Evolutionary conservation across 257 asterid genomes (phyloP), one percentile per base, ranked within the genome.

Genomic region (Scutellaria minor): DNA sequence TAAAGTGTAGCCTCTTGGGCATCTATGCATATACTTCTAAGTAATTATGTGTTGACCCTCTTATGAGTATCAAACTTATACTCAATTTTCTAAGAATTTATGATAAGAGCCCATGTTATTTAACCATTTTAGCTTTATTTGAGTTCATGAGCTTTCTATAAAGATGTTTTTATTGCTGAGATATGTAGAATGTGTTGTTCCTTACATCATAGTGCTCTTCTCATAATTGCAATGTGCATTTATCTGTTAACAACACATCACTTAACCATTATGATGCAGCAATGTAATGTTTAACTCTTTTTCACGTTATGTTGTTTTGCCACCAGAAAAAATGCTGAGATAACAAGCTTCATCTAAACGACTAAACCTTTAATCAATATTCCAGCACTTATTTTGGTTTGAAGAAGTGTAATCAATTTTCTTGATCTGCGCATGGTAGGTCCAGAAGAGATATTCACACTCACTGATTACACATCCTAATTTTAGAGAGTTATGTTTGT

Each of bases 1-100:
- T 81, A 78, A 60, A 71, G 74, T 76, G 58, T 72, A 39, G 60
- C 81, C 81, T 63, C 73, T 71, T 71, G 63, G 76, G 78, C 72
- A 42, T 67, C 54, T 69, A 73, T 75, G 75, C 74, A 57, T 77
- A 81, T 81, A 77, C 80, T 53, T 64, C 54, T 48, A 68, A 68
- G 46, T 73, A 59, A 53, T 61, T 44, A 50, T 77, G 57, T 66
- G 4, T 31, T 31, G 37, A 31, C 37, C 37, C 37, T 31, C 37
- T 31, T 2, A 31, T 31, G 60, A 42, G 58, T 64, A 13, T 51
- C 51, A 67, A 72, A 7, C 18, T 37, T 46, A 62, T 31, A 31
- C 37, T 31, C 37, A 64, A 55, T 44, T 59, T 72, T 57, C 66
- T 35, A 50, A n/a, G 3, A 31, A 31, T 60, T 64, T 66, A 9